A percentile compares a stretch with the other conserved stretches of the same genome.
Conservation (phyloP, 176 grass and related monocot genomes). For the Chrysopogon serrulatus region DNA sequence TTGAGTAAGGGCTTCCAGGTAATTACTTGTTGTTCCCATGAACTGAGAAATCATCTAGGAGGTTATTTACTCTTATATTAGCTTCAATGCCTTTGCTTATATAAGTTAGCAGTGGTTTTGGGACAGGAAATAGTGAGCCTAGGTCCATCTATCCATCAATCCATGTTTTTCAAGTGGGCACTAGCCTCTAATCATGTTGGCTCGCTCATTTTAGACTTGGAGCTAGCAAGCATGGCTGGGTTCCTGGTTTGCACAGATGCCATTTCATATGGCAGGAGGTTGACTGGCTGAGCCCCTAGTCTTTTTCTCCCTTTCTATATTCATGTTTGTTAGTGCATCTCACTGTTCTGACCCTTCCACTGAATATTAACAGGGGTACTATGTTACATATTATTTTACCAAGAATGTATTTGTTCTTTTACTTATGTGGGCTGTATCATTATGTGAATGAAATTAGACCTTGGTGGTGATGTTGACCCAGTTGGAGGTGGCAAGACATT, state of each 20-base stretch:
- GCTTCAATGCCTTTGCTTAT: conserved; percentile 6
- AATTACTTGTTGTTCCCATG: conserved; percentile 8
- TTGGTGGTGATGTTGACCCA: neutral
- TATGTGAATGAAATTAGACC: neutral
- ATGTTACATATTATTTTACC: neutral
- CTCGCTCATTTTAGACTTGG: neutral
- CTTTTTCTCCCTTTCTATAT: neutral
- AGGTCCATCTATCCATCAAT: neutral
- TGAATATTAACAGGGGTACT: neutral
- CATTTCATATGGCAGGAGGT: neutral
- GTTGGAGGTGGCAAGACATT: neutral
- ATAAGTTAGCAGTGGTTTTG: neutral
- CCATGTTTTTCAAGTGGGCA: neutral
- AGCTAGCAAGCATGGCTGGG: neutral
- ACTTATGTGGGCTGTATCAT: neutral
- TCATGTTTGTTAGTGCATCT: neutral
- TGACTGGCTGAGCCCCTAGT: neutral
- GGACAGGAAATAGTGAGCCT: neutral
- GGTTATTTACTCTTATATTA: neutral
- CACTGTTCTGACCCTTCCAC: neutral
- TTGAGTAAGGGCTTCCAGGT: conserved; percentile 73
- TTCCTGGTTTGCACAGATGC: neutral
- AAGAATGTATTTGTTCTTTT: neutral
- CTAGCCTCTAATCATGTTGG: neutral
- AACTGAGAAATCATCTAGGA: neutral